Base-by-base conservation (phyloP, 306 rosid species). In the Spatholobus suberectus region DNA sequence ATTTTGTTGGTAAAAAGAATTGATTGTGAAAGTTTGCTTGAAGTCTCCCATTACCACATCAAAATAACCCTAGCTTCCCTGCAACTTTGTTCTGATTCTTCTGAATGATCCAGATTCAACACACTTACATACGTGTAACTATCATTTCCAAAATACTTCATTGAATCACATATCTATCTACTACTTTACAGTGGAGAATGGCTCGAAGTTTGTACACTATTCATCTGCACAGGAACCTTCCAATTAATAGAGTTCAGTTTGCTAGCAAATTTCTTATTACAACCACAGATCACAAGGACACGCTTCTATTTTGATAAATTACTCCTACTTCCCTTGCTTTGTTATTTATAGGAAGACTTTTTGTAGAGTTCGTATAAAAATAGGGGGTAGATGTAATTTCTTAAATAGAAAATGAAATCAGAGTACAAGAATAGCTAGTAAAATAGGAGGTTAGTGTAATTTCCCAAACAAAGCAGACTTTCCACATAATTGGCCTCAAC, bases 181-280 rank as follows among this genome's bases (percentile, higher is more conserved):
- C n/a, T n/a, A n/a, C n/a, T n/a, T n/a, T n/a, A n/a, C n/a, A n/a
- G n/a, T n/a, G n/a, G n/a, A n/a, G n/a, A n/a, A n/a, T n/a, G n/a
- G n/a, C n/a, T n/a, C n/a, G n/a, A n/a, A n/a, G n/a, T n/a, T n/a
- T n/a, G n/a, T n/a, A n/a, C n/a, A n/a, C n/a, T n/a, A n/a, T n/a
- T n/a, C n/a, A 94, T 98, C 99, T 93, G 92, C 73, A 96, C 96
- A 38, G 99, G 99, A 85, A 94, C 84, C 87, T 94, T 96, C 98
- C 95, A 96, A 68, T 88, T 32, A 65, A 90, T 89, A 40, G 97
- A 77, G 70, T 23, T 83, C 82, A 96, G 89, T 80, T 90, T 94
- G 88, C 81, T 83, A 58, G 88, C 85, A 51, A 96, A 98, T 84
- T 91, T 96, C 88, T 91, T 94, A 89, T 94, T 96, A 78, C 89